Evolutionary conservation across 73 alveolate genomes (phyloP).

Genomic region (Uronychia binucleata): DNA sequence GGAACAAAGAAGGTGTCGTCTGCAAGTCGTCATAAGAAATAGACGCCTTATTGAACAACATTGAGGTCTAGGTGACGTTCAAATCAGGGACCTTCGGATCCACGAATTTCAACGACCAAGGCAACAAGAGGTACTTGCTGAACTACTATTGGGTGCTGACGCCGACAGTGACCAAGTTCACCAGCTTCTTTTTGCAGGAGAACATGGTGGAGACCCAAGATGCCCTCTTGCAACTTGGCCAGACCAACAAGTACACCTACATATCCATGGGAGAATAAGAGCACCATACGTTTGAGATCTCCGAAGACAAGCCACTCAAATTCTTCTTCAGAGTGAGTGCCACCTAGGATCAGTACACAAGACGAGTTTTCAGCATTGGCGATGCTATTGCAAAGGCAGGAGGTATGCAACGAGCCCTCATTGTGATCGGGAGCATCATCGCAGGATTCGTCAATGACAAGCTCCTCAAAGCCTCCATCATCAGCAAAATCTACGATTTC

Average conservation of each 20-base stretch:
- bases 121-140: not conserved
- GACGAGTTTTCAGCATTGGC: conserved; percentile 5
- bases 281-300: too few relatives aligned
- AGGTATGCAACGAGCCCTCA: not conserved
- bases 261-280: too few relatives aligned
- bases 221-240: not conserved
- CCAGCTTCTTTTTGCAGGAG: not conserved
- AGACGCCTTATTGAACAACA: not conserved
- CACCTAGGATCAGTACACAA: not conserved
- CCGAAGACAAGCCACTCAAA: not conserved
- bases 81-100: not conserved
- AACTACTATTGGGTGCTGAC: conserved; percentile 9
- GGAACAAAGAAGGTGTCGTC: not conserved
- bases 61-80: not conserved
- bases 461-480: conserved; percentile 1
- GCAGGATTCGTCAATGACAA: conserved; percentile 7
- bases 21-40: not conserved
- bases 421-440: not conserved
- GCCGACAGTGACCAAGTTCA: not conserved
- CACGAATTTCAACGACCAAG: not conserved
- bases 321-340: conserved; percentile 1
- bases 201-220: not conserved
- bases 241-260: too few relatives aligned
- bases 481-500: conserved; percentile 1
- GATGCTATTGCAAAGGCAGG: conserved; percentile 6